Evolutionary conservation across 2,329 filamentous ascomycete species (phyloP), one percentile per base, ranked within the genome.

Genomic region (Raffaelea ambrosiae): DNA sequence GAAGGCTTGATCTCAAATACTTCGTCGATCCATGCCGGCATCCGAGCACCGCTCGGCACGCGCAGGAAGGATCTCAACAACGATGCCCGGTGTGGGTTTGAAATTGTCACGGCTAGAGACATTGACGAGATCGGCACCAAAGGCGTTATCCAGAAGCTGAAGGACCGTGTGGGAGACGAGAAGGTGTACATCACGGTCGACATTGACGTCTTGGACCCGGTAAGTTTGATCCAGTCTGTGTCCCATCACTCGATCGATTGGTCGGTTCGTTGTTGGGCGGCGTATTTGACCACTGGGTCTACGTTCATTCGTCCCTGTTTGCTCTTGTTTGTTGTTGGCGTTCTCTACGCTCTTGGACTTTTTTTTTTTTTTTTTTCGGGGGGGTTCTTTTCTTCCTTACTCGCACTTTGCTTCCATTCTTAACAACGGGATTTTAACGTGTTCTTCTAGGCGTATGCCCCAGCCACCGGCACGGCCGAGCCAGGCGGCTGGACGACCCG

Each of bases 401-500:
- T n/a, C n/a, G n/a, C n/a, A n/a, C n/a, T n/a, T n/a, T n/a, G n/a
- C n/a, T n/a, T n/a, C n/a, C n/a, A 22, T 16, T 19, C 3, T 9
- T 23, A 13, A 22, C 20, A 22, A 21, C 16, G 7, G 14, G 9
- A 19, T 33, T 16, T 16, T 35, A 7, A 29, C 26, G 7, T 29
- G 26, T 13, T 29, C 7, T 29, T 7, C 7, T 29, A 29, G 26
- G 48, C 48, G 1, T 50, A 43, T 42, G 40, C 48, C 2, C 39
- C 48, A 40, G 85, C 83, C 2, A 89, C 85, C 0, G 86, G 86
- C 1, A 91, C 86, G 0, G 83, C 86, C 0, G 86, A 90, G 62
- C 81, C 85, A 0, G 86, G 86, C 44, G 86, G 86, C 18, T 91
- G 86, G 86, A 87, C 84, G 2, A 88, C 81, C 4, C 73, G 86